Base-by-base conservation (phyloP, 2,329 filamentous ascomycete species). In the Beauveria caledonica region DNA sequence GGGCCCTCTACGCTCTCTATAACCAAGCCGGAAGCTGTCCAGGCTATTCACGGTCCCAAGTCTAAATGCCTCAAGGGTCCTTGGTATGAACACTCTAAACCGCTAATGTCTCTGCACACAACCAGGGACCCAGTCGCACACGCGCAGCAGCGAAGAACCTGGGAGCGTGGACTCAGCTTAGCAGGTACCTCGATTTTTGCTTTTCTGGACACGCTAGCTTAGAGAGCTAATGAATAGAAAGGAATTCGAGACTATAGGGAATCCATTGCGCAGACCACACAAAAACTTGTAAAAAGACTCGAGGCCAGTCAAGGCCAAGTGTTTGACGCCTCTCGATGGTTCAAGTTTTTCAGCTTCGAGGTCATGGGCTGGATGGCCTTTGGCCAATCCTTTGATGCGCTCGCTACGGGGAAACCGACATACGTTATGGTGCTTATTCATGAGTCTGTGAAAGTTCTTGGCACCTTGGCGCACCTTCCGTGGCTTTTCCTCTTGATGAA, bases 281-380 rank as follows among this genome's bases (percentile, higher is more conserved):
- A 1, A 54, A 63, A 23, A 62, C 62, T 71, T 23, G 46, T 69
- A 1, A 54, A 62, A 6, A 61, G 67, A 19, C 64, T 73, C 15
- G 54, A 67, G 11, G 55, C 62, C 8, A 40, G 66, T 4, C 54
- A 65, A 10, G 67, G 68, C 1, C 55, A 58, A 6, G 59, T 66
- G 0, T 58, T 74, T 5, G 65, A 76, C 44, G 66, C 68, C 4
- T 65, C 71, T 0, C 62, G 66, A 4, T 72, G 70, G 68, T 71
- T 72, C 61, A 71, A 69, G 58, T 73, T 72, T 49, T 73, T 71
- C 55, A 69, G 69, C 23, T 75, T 75, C 44, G 74, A 76, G 21
- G 68, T 76, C 5, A 76, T 77, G 75, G 74, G 73, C 1, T 72
- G 77, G 52, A 65, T 77, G 42, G 74, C 71, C 5, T 77, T 77